Percentiles rank a stretch among this genome's conserved stretches.
phyloP scores from a whole-genome alignment of 2,329 filamentous ascomycete species.

The Beauveria sp. region DNA sequence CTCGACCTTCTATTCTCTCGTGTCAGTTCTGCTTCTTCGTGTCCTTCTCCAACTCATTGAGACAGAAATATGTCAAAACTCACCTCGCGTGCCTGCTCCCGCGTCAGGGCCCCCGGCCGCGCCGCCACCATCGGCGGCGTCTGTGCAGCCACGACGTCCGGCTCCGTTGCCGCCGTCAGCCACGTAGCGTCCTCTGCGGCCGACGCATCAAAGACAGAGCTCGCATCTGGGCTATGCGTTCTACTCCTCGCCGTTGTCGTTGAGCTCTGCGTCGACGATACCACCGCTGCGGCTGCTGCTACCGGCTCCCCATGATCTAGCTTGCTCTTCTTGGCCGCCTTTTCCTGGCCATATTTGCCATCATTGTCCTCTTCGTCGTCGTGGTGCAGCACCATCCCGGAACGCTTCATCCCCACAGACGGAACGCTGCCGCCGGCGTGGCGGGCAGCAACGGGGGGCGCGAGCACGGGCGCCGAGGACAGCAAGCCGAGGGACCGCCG shows the following conservation, averaged over 20 bases:
- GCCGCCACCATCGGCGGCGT: not conserved
- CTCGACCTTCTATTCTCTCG: slow-evolving; percentile 47
- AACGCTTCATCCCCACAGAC: slow-evolving; percentile 22
- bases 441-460: not conserved
- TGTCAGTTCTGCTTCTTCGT: slow-evolving; percentile 4
- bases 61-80: slow-evolving; percentile 13
- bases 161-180: slow-evolving; percentile 42
- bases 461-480: not conserved
- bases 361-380: slow-evolving; percentile 13
- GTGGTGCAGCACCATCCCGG: slow-evolving; percentile 9
- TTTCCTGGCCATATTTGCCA: slow-evolving; percentile 8
- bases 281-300: too few relatives aligned
- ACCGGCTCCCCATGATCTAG: slow-evolving; percentile 13
- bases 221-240: slow-evolving; percentile 33
- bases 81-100: slow-evolving; percentile 47
- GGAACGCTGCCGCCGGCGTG: not conserved
- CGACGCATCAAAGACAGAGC: slow-evolving; percentile 44
- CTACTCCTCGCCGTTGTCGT: slow-evolving; percentile 10
- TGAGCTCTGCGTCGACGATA: slow-evolving; percentile 12
- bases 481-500: not conserved
- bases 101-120: slow-evolving; percentile 28
- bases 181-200: slow-evolving; percentile 36
- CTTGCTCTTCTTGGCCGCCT: slow-evolving; percentile 26
- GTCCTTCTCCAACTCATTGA: not conserved
- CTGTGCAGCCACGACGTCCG: not conserved